Evolutionary conservation across 1,284 basidiomycete genomes (phyloP).

Genomic region (Cryptococcus jaspeensis): DNA sequence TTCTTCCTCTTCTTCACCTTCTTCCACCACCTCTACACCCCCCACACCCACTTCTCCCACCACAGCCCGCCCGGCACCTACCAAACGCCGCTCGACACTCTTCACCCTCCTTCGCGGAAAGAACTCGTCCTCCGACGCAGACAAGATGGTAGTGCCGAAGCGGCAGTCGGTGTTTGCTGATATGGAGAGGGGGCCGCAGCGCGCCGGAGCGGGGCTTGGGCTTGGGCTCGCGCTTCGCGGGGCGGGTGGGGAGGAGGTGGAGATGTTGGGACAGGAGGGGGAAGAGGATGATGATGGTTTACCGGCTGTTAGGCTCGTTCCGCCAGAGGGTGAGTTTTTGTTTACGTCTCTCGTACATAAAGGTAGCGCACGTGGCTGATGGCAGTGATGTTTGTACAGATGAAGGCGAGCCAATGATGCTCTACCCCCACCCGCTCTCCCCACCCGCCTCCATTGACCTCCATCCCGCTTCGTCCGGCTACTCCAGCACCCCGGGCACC

Average conservation of each 20-base stretch:
- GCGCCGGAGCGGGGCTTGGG: neutral
- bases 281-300: slow-evolving; percentile 12
- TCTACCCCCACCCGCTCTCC: slow-evolving; percentile 18
- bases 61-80: neutral
- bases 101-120: neutral
- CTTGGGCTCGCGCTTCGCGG: neutral
- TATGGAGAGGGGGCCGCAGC: slow-evolving; percentile 1
- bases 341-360: too few species aligned
- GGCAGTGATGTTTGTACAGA: too few species aligned
- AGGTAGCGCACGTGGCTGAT: too few species aligned
- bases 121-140: neutral
- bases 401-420: slow-evolving; percentile 26
- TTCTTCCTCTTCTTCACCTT: neutral
- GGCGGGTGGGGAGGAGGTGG: slow-evolving; percentile 17
- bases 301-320: slow-evolving; percentile 27
- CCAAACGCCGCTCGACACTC: neutral
- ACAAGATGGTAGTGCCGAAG: slow-evolving; percentile 11
- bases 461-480: slow-evolving; percentile 15
- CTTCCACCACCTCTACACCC: neutral
- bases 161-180: slow-evolving; percentile 8
- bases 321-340: slow-evolving; percentile 27
- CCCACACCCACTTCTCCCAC: neutral
- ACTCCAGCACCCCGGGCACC: slow-evolving; percentile 3
- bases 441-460: neutral
- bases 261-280: slow-evolving; percentile 14